These are phyloP conservation scores for Glutinoglossum americanum DNA, from an alignment of 495 filamentous ascomycete genomes.

Conservation along the genomic window DNA sequence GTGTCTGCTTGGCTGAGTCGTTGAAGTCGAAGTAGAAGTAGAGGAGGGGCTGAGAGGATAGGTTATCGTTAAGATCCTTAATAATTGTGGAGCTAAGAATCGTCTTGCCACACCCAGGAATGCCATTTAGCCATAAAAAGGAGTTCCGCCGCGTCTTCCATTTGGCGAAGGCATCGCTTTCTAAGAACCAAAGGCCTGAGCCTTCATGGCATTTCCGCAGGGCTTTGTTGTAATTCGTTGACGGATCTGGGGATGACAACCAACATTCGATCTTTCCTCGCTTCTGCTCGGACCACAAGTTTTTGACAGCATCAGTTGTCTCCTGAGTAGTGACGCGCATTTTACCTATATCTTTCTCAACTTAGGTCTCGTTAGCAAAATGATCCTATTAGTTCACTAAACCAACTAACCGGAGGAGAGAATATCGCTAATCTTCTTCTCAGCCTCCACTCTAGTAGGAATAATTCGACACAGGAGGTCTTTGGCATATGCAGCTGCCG, in stretches of 20 bases:
- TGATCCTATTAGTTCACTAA: no score
- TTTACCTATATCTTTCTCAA: no score
- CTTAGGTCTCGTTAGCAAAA: no score
- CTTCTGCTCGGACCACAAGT: no score
- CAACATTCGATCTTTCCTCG: not conserved
- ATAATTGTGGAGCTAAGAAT: not conserved
- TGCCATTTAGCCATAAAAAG: not conserved
- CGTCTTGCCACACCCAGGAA: not conserved
- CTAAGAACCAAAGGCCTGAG: not conserved
- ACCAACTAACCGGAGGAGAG: constrained; percentile 10
- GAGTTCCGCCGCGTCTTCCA: not conserved
- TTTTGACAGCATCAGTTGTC: no score
- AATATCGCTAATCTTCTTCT: constrained; percentile 15
- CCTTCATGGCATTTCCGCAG: not conserved
- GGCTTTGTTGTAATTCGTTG: not conserved
- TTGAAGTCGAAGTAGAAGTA: constrained; percentile 6
- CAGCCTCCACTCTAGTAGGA: constrained; percentile 16
- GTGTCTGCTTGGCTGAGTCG: not conserved
- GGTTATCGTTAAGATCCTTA: not conserved
- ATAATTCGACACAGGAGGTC: constrained; percentile 11
- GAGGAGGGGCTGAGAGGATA: not conserved
- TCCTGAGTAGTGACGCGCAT: no score
- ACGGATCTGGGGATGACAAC: not conserved
- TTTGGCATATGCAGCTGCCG: constrained; percentile 6
- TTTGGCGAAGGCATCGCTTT: not conserved